phyloP scores from a whole-genome alignment of 2,329 filamentous ascomycete genomes.

The Phyllosticta citribraziliensis region DNA sequence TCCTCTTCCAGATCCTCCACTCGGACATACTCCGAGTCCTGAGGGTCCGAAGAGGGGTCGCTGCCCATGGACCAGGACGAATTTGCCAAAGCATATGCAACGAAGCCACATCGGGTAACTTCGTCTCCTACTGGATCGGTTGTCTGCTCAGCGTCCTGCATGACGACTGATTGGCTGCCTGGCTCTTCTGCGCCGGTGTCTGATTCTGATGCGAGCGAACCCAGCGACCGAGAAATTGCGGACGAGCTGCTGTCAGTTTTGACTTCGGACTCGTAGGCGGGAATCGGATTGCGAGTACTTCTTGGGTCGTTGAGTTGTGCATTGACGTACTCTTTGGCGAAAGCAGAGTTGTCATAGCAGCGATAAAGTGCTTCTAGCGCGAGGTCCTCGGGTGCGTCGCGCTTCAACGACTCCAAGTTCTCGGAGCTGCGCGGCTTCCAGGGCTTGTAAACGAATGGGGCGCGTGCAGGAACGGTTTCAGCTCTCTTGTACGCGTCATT shows the following conservation, averaged over 20 bases:
- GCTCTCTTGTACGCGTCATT: conserved; percentile 50
- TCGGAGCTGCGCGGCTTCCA: conserved; percentile 44
- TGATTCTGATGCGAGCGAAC: not conserved
- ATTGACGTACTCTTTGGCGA: conserved; percentile 65
- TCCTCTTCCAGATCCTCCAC: conserved; percentile 72
- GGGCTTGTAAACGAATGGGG: conserved; percentile 37
- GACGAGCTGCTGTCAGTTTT: conserved; percentile 12
- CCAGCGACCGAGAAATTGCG: not conserved
- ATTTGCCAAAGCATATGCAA: not conserved
- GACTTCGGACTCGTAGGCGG: conserved; percentile 33
- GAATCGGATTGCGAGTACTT: conserved; percentile 58
- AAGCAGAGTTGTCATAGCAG: conserved; percentile 55
- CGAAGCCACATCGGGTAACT: not conserved
- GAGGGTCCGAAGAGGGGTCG: not conserved
- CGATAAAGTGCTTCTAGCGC: conserved; percentile 74
- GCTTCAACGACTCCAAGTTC: conserved; percentile 32
- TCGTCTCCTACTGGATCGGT: not conserved
- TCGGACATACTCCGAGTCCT: conserved; percentile 38
- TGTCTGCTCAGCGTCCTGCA: conserved; percentile 23
- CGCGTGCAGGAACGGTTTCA: conserved; percentile 46
- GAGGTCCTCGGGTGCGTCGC: conserved; percentile 46
- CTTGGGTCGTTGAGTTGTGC: conserved; percentile 49
- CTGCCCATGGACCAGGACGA: not conserved
- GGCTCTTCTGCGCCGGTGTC: conserved; percentile 16
- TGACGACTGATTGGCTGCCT: conserved; percentile 28